Evolutionary conservation across 306 rosid genomes (phyloP).

Genomic region (Vigna trinervia): DNA sequence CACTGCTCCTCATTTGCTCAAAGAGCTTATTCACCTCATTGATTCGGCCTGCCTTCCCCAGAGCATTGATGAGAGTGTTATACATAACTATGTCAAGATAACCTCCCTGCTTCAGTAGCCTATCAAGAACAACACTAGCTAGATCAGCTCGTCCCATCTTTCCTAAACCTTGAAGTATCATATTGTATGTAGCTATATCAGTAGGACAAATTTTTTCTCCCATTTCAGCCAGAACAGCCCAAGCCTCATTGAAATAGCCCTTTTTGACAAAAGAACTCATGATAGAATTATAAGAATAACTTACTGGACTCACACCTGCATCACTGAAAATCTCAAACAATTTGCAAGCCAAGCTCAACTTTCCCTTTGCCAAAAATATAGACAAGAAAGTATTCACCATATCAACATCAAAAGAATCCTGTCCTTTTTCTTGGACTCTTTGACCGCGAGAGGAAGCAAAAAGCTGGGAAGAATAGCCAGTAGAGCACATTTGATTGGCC

Average conservation of each 20-base stretch:
- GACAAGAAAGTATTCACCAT: constrained; percentile 92
- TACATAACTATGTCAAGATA: constrained; percentile 93
- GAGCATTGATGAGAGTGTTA: constrained; percentile 83
- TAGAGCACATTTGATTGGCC: constrained; percentile 59
- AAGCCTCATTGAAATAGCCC: constrained; percentile 83
- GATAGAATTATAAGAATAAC: constrained; percentile 82
- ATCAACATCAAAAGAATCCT: constrained; percentile 68
- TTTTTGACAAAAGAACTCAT: constrained; percentile 93
- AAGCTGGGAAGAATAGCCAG: constrained; percentile 43
- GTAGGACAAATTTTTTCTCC: constrained; percentile 76
- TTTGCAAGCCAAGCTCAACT: constrained; percentile 83
- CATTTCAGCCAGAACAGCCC: constrained; percentile 76
- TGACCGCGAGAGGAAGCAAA: constrained; percentile 62
- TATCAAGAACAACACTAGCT: constrained; percentile 82
- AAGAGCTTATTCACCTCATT: constrained; percentile 77
- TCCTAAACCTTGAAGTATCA: constrained; percentile 91
- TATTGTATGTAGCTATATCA: constrained; percentile 91
- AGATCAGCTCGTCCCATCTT: constrained; percentile 96
- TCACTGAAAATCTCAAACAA: constrained; percentile 87
- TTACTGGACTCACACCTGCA: constrained; percentile 71
- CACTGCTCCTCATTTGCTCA: constrained; percentile 78
- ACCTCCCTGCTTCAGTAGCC: constrained; percentile 84
- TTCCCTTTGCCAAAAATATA: constrained; percentile 88
- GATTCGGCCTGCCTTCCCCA: constrained; percentile 85
- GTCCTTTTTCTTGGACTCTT: constrained; percentile 68